Conservation (phyloP, 1,139 yeast genomes). For the Hyphopichia khmerensis region DNA sequence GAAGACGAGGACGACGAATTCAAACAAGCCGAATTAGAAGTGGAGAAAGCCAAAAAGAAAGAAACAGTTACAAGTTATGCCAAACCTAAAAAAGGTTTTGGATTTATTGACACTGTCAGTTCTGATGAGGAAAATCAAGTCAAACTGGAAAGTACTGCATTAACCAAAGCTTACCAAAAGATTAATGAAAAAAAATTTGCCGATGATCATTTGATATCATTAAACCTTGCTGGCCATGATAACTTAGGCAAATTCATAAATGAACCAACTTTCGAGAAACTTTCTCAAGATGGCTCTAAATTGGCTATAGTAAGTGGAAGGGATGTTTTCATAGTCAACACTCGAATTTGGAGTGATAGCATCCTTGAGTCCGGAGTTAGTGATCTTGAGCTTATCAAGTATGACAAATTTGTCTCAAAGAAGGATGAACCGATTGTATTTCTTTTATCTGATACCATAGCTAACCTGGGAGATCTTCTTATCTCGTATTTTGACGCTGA, state of each 20-base stretch:
- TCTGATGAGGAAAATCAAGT: conserved; percentile 3
- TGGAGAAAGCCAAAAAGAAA: neutral
- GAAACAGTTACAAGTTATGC: conserved; percentile 16
- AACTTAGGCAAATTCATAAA: neutral
- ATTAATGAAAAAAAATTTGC: neutral
- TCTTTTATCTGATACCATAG: conserved; percentile 22
- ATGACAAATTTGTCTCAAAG: conserved; percentile 1
- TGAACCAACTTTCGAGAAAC: neutral
- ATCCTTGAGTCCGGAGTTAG: neutral
- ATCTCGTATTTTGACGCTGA: conserved; percentile 7
- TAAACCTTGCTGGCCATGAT: conserved; percentile 3
- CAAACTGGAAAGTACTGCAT: neutral
- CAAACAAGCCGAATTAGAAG: neutral
- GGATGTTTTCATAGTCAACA: conserved; percentile 2
- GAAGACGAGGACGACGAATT: conserved; percentile 1
- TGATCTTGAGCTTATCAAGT: conserved; percentile 2
- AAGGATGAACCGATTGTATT: conserved; percentile 10
- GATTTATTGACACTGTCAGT: conserved; percentile 29
- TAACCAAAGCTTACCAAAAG: neutral
- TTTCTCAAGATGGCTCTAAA: neutral
- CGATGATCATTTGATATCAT: neutral
- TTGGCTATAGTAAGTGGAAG: conserved; percentile 1
- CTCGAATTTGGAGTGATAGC: conserved; percentile 2
- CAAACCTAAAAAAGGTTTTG: conserved; percentile 38
- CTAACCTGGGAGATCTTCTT: conserved; percentile 25